phyloP scores from a whole-genome alignment of 2,329 filamentous ascomycete genomes.

The Fusarium newnesense region DNA sequence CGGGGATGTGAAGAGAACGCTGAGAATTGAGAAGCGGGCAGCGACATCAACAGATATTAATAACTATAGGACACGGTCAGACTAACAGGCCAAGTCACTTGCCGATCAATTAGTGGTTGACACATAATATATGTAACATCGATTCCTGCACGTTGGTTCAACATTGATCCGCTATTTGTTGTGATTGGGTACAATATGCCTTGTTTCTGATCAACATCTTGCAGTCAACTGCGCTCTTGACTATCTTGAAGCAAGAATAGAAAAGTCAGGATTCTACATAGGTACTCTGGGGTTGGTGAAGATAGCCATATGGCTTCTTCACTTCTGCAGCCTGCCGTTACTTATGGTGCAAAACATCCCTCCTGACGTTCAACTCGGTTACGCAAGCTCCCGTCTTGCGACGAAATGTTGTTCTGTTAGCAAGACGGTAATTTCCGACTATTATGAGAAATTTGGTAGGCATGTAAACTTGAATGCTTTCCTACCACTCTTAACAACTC shows the following conservation, averaged over 20 bases:
- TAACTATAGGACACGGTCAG: too few species aligned
- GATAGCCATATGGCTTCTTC: neutral
- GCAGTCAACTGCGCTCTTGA: neutral
- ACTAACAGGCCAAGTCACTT: too few species aligned
- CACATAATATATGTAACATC: neutral
- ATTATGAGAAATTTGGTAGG: too few species aligned
- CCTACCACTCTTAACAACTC: too few species aligned
- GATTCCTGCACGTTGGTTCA: neutral
- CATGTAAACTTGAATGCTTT: too few species aligned
- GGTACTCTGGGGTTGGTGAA: neutral
- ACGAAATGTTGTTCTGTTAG: neutral
- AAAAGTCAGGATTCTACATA: neutral
- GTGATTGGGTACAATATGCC: neutral
- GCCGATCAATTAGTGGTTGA: neutral
- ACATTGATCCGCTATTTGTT: neutral
- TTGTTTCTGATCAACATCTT: neutral
- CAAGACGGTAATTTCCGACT: neutral
- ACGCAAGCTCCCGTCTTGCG: neutral
- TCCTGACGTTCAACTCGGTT: neutral
- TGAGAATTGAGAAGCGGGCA: neutral
- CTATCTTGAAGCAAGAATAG: neutral
- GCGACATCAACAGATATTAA: neutral
- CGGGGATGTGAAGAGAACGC: neutral
- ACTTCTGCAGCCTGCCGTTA: neutral
- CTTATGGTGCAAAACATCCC: neutral